Conservation (phyloP, 805 yeast genomes). For the Vanderwaltozyma tropicalis region DNA sequence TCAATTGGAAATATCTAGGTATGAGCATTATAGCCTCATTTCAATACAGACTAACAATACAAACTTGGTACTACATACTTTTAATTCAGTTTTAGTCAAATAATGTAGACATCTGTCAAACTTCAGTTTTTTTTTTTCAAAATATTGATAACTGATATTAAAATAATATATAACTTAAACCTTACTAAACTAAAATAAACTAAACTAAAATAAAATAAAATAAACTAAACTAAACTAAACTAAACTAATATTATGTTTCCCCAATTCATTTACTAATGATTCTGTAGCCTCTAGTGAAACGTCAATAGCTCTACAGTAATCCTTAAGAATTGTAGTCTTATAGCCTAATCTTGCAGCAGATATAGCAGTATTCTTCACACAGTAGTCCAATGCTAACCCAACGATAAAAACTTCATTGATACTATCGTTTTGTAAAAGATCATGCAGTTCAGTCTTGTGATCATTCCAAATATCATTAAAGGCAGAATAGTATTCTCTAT, state of each 20-base stretch:
- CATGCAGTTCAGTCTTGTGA: conserved; percentile 56
- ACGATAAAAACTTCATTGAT: conserved; percentile 59
- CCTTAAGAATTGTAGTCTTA: conserved; percentile 48
- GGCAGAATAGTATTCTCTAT: conserved; percentile 81
- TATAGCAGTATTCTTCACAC: conserved; percentile 69
- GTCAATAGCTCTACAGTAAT: conserved; percentile 47
- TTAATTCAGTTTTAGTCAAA: no score
- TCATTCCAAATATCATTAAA: conserved; percentile 71
- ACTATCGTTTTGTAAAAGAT: conserved; percentile 33
- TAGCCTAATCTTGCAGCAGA: conserved; percentile 58
- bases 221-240: no score
- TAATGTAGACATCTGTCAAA: no score
- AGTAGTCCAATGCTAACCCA: conserved; percentile 80
- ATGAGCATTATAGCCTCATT: no score
- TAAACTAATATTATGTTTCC: conserved; percentile 9
- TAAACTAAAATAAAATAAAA: no score
- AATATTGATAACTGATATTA: no score
- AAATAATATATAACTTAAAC: no score
- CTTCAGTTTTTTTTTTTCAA: no score
- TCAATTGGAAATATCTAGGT: no score
- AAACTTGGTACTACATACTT: no score
- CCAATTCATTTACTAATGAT: conserved; percentile 12
- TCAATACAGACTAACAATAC: no score
- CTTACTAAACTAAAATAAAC: no score
- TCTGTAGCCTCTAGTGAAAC: conserved; percentile 29